A percentile compares a stretch with the other conserved stretches of the same genome.
Conservation (phyloP, 78 protist genomes). For the Dictyostelium purpureum region DNA sequence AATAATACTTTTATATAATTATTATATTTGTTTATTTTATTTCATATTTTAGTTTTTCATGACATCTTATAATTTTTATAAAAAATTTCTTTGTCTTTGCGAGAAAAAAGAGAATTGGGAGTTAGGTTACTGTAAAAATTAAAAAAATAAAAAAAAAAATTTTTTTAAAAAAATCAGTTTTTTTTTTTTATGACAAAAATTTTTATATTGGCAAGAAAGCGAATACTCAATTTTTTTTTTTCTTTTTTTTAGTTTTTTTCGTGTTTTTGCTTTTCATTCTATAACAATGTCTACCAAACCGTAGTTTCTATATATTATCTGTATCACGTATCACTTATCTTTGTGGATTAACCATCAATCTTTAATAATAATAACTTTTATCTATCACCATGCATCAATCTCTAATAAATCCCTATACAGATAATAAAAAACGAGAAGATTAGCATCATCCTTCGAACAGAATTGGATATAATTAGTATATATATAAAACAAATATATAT, state of each 20-base stretch:
- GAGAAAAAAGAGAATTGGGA: too few relatives aligned
- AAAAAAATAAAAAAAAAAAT: too few relatives aligned
- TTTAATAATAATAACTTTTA: neutral
- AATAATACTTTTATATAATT: too few relatives aligned
- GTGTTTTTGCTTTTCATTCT: neutral
- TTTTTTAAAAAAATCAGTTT: too few relatives aligned
- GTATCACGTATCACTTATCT: neutral
- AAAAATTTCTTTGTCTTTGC: too few relatives aligned
- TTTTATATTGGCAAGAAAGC: too few relatives aligned
- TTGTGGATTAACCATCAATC: neutral
- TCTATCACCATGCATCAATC: neutral
- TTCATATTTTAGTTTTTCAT: too few relatives aligned
- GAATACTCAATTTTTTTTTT: neutral
- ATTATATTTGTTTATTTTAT: too few relatives aligned
- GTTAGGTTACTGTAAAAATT: too few relatives aligned
- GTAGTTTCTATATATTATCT: constrained; percentile 13
- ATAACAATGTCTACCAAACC: constrained; percentile 52
- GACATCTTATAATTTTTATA: too few relatives aligned
- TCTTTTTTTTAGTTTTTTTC: neutral
- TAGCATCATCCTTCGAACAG: constrained; percentile 75
- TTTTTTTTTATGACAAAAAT: too few relatives aligned
- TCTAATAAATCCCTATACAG: neutral
- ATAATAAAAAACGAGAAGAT: constrained; percentile 33
- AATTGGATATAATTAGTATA: constrained; percentile 7
- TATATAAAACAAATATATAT: neutral